Evolutionary conservation across 306 rosid genomes (phyloP).

Genomic region (Vigna angularis): DNA sequence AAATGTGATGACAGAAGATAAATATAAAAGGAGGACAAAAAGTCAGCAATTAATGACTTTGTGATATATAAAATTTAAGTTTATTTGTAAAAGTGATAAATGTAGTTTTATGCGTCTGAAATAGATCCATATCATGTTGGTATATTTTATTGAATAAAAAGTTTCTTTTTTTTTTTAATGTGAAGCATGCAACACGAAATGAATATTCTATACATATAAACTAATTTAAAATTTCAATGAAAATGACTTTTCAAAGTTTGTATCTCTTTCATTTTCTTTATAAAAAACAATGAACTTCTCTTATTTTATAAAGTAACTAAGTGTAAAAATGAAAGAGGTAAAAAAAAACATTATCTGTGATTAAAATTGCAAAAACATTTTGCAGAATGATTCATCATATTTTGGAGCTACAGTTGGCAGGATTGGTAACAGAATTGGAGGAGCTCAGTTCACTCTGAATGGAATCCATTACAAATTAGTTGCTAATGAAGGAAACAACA

Average conservation of each 20-base stretch:
- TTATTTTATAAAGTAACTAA: background rate
- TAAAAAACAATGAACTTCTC: background rate
- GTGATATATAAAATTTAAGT: background rate
- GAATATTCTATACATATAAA: background rate
- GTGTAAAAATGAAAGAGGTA: background rate
- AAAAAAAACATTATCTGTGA: background rate
- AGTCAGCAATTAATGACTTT: background rate
- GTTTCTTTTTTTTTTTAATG: background rate
- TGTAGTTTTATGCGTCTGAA: background rate
- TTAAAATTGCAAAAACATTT: background rate
- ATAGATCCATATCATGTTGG: background rate
- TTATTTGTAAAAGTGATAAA: background rate
- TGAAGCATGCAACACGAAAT: background rate
- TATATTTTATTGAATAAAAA: background rate
- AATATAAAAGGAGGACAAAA: too few species aligned
- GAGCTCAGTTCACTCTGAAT: slow-evolving; percentile 73
- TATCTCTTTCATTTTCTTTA: background rate
- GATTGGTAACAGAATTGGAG: slow-evolving; percentile 85
- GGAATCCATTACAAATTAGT: slow-evolving; percentile 70
- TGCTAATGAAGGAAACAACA: slow-evolving; percentile 77
- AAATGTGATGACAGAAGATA: background rate
- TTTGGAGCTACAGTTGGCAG: slow-evolving; percentile 83
- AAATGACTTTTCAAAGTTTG: background rate
- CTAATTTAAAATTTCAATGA: background rate
- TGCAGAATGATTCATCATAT: slow-evolving; percentile 70